These are phyloP conservation scores for Cardiosporidium cionae DNA, from an alignment of 169 alveolate species.

Conservation along the genomic window DNA sequence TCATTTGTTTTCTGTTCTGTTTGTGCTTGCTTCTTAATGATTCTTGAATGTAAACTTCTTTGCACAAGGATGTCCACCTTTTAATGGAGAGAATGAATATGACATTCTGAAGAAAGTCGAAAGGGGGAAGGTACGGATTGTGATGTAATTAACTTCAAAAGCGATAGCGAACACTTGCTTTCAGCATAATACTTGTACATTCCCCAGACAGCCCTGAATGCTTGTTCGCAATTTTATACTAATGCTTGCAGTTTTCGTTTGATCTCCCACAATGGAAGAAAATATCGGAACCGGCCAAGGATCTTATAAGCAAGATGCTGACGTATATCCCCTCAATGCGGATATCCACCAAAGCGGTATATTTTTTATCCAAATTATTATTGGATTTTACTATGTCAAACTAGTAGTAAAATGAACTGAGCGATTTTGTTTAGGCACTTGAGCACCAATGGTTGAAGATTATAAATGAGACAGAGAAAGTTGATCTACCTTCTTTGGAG, in stretches of 20 bases:
- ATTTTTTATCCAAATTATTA: neutral
- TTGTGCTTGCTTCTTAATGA: neutral
- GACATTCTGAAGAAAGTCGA: slow-evolving; percentile 75
- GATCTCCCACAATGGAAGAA: slow-evolving; percentile 55
- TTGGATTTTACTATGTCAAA: neutral
- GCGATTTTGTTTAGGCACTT: slow-evolving; percentile 49
- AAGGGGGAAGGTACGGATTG: slow-evolving; percentile 53
- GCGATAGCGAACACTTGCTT: neutral
- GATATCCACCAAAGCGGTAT: slow-evolving; percentile 57
- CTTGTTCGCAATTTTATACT: neutral
- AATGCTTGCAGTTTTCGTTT: slow-evolving; percentile 39
- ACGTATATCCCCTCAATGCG: slow-evolving; percentile 70
- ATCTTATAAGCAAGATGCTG: slow-evolving; percentile 67
- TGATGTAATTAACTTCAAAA: neutral
- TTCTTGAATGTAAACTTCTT: slow-evolving; percentile 11
- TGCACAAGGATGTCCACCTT: slow-evolving; percentile 74
- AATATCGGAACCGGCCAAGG: slow-evolving; percentile 76
- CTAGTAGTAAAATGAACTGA: no score
- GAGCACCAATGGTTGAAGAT: slow-evolving; percentile 79
- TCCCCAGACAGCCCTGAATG: slow-evolving; percentile 47
- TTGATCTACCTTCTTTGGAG: slow-evolving; percentile 62
- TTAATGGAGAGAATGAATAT: slow-evolving; percentile 71
- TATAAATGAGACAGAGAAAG: slow-evolving; percentile 47
- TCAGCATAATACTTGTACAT: slow-evolving; percentile 31
- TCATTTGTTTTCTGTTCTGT: neutral